Percentiles rank a stretch among this genome's conserved stretches.
These are phyloP conservation scores for Cryptococcus depauperatus DNA, from an alignment of 1,284 basidiomycete genomes.

Conservation along the genomic window DNA sequence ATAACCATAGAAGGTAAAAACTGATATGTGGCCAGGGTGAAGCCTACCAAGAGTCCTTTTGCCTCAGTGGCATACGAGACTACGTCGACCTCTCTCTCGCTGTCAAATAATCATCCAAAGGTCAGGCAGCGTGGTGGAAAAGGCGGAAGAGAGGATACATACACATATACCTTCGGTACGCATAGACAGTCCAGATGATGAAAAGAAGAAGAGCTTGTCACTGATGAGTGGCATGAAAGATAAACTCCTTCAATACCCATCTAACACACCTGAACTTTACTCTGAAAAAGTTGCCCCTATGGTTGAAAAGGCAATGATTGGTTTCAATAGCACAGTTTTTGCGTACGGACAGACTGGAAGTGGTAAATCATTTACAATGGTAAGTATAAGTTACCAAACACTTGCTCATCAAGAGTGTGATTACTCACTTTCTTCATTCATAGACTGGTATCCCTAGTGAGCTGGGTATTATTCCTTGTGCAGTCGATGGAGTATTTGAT, in stretches of 20 bases:
- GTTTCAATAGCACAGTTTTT: conserved; percentile 53
- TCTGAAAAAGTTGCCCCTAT: conserved; percentile 48
- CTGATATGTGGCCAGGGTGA: conserved; percentile 23
- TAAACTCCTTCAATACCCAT: conserved; percentile 43
- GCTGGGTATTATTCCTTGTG: conserved; percentile 52
- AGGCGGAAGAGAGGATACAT: conserved; percentile 39
- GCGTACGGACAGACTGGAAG: conserved; percentile 48
- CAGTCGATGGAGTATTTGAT: conserved; percentile 51
- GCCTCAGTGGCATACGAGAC: conserved; percentile 34
- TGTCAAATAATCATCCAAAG: conserved; percentile 41
- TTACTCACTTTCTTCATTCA: conserved; percentile 1
- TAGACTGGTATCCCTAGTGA: conserved; percentile 47
- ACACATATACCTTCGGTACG: conserved; percentile 43
- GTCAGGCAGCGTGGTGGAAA: conserved; percentile 43
- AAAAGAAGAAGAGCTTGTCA: neutral
- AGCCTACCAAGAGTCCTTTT: conserved; percentile 35
- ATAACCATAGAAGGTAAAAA: neutral
- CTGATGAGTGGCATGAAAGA: conserved; percentile 22
- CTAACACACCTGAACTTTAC: conserved; percentile 46
- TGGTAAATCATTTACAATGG: conserved; percentile 48
- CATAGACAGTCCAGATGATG: neutral
- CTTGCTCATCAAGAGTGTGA: neutral
- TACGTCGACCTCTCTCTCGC: conserved; percentile 27
- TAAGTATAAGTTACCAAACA: conserved; percentile 8
- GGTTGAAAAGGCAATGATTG: conserved; percentile 50